Conservation (phyloP, 108 stramenopile species). For the Mayamaea pseudoterrestris region DNA sequence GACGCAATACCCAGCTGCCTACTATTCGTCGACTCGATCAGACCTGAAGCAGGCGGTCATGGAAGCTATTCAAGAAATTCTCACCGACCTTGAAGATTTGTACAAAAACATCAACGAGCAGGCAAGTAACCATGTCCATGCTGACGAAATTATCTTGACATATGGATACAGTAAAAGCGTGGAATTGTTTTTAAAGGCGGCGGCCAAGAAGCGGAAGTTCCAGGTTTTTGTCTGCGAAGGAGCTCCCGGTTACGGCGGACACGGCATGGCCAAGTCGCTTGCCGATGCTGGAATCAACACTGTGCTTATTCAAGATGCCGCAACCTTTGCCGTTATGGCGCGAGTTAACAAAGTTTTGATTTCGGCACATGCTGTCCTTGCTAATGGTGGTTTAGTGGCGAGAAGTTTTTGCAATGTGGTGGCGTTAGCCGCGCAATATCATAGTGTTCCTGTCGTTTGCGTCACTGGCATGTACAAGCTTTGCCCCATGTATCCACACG, state of each 20-base stretch:
- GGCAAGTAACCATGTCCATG: constrained; percentile 87
- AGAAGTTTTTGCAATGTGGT: constrained; percentile 83
- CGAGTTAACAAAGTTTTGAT: constrained; percentile 92
- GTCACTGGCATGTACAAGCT: constrained; percentile 94
- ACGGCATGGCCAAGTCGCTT: constrained; percentile 73
- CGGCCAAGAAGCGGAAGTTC: constrained; percentile 81
- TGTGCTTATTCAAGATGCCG: constrained; percentile 38
- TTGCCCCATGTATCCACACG: constrained; percentile 94
- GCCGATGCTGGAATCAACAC: constrained; percentile 67
- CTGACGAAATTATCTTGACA: constrained; percentile 87
- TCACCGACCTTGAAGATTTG: constrained; percentile 74
- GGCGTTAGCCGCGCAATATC: constrained; percentile 85
- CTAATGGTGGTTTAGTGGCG: constrained; percentile 93
- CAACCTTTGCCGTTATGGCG: constrained; percentile 64
- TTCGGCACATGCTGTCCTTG: constrained; percentile 91
- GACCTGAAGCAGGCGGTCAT: constrained; percentile 70
- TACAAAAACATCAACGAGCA: constrained; percentile 83
- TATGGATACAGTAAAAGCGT: constrained; percentile 82
- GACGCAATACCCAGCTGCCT: constrained; percentile 30
- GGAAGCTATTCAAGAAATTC: constrained; percentile 83
- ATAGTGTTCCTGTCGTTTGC: constrained; percentile 88
- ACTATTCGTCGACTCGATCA: constrained; percentile 37
- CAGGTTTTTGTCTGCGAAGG: constrained; percentile 92
- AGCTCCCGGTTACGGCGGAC: constrained; percentile 77
- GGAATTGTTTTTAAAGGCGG: constrained; percentile 71